A percentile compares a stretch with the other conserved stretches of the same genome.
These are phyloP conservation scores for Linanthus parryae DNA, from an alignment of 148 eudicot species.

Conservation along the genomic window DNA sequence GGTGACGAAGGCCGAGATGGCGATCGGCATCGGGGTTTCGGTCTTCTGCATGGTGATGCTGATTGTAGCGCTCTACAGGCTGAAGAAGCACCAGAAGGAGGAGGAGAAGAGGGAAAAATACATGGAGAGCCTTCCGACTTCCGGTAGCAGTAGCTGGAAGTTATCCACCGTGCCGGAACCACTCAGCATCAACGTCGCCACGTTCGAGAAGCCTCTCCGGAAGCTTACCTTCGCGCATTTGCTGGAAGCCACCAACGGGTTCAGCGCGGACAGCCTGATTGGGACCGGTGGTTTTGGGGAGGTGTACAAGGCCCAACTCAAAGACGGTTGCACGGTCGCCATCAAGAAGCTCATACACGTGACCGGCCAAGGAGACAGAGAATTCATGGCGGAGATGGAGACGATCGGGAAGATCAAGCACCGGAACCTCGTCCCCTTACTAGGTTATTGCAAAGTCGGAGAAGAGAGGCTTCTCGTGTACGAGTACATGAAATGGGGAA, in stretches of 20 bases:
- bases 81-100: constrained; percentile 17
- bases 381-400: constrained; percentile 60
- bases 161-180: constrained; percentile 50
- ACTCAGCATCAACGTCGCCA: constrained; percentile 49
- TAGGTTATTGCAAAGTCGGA: constrained; percentile 55
- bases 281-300: constrained; percentile 62
- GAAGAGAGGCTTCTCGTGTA: constrained; percentile 57
- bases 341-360: constrained; percentile 49
- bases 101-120: constrained; percentile 35
- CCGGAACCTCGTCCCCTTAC: constrained; percentile 42
- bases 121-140: constrained; percentile 54
- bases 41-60: constrained; percentile 26
- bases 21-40: constrained; percentile 32
- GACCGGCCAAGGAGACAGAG: constrained; percentile 52
- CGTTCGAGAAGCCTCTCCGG: constrained; percentile 49
- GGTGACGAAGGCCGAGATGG: constrained; percentile 29
- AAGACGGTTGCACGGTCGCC: constrained; percentile 48
- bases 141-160: constrained; percentile 55
- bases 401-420: constrained; percentile 56
- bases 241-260: constrained; percentile 54
- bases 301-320: constrained; percentile 50
- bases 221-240: constrained; percentile 49
- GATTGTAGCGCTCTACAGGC: constrained; percentile 27
- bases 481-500: constrained; percentile 63
- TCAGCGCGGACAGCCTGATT: constrained; percentile 41